phyloP scores from a whole-genome alignment of 768 basidiomycete genomes.

The Hydnomerulius pinastri region DNA sequence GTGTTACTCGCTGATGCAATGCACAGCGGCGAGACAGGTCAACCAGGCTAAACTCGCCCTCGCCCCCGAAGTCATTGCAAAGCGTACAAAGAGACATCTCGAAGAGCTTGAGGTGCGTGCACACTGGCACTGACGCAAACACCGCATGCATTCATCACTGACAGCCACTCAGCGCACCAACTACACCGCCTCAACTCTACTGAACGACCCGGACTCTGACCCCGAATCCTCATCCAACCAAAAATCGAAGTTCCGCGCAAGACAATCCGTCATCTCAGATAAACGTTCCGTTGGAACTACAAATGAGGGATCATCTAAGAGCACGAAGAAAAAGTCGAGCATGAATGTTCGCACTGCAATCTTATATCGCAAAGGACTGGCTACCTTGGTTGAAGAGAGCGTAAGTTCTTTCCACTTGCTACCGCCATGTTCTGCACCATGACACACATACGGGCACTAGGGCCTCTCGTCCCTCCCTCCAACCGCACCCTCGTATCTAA shows the following conservation, averaged over 20 bases:
- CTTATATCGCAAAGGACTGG: constrained; percentile 79
- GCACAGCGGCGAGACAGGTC: constrained; percentile 49
- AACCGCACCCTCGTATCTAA: constrained; percentile 68
- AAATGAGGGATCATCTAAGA: neutral
- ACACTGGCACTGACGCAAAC: too few species aligned
- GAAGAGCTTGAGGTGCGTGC: constrained; percentile 77
- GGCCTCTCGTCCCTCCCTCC: constrained; percentile 56
- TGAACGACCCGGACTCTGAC: constrained; percentile 34
- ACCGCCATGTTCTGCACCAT: neutral
- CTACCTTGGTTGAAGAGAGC: constrained; percentile 75
- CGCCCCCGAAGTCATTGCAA: constrained; percentile 68
- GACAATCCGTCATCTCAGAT: constrained; percentile 75
- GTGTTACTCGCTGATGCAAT: constrained; percentile 7
- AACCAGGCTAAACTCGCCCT: constrained; percentile 44
- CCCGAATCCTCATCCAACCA: constrained; percentile 22
- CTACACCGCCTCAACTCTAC: constrained; percentile 53
- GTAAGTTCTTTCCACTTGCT: constrained; percentile 44
- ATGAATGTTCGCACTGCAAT: constrained; percentile 81
- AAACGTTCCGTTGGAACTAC: constrained; percentile 50
- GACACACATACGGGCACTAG: constrained; percentile 34
- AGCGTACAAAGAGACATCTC: constrained; percentile 74
- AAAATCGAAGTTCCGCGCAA: constrained; percentile 61
- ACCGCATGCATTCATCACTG: constrained; percentile 3
- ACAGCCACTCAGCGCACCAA: constrained; percentile 62
- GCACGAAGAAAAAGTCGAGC: constrained; percentile 73